These are phyloP conservation scores for Hamamelis virginiana DNA, from an alignment of 164 flowering plant genomes.

Conservation along the genomic window DNA sequence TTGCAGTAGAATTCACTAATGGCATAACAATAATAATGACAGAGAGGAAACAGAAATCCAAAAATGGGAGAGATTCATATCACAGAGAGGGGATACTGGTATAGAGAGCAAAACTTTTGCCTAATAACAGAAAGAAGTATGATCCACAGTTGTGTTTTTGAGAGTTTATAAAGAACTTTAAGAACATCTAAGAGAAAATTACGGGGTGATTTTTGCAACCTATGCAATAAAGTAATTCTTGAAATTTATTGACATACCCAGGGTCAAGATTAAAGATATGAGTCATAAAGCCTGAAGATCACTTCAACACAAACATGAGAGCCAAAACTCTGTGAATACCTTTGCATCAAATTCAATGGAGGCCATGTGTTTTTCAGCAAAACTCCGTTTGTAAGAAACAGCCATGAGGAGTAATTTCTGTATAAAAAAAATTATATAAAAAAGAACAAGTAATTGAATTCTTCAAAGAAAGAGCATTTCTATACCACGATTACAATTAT, in stretches of 20 bases:
- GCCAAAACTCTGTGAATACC: conserved; percentile 37
- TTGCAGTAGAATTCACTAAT: neutral
- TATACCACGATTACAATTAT: neutral
- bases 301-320: neutral
- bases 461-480: neutral
- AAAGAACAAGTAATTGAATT: conserved; percentile 9
- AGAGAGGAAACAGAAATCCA: neutral
- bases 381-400: conserved; percentile 53
- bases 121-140: neutral
- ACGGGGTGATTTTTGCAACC: too few species aligned
- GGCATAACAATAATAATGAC: neutral
- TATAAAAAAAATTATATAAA: neutral
- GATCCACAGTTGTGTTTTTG: neutral
- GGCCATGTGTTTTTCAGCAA: conserved; percentile 57
- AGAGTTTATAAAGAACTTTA: neutral
- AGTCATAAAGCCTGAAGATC: neutral
- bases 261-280: neutral
- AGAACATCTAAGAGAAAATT: neutral
- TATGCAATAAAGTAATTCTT: neutral
- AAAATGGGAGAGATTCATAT: neutral
- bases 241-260: neutral
- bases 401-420: conserved; percentile 75
- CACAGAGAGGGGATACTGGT: neutral
- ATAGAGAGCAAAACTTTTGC: neutral
- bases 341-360: conserved; percentile 73